Conservation (phyloP, 2,329 filamentous ascomycete genomes). For the Arthrobotrys entomopaga region DNA sequence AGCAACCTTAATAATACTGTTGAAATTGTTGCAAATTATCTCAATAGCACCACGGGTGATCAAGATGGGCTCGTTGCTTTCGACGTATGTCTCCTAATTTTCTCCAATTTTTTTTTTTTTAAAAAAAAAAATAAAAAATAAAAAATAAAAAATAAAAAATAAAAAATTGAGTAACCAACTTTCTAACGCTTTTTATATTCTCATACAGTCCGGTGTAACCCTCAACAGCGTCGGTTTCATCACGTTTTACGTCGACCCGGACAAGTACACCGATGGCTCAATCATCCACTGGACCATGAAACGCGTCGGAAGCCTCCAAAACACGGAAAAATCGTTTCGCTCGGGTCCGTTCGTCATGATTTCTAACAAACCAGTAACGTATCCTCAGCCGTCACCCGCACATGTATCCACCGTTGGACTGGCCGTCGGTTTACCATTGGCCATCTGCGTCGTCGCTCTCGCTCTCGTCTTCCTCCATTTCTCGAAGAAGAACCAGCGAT, state of each 20-base stretch:
- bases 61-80: constrained; percentile 45
- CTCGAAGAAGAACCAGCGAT: constrained; percentile 36
- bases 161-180: too few species aligned
- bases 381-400: constrained; percentile 27
- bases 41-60: constrained; percentile 12
- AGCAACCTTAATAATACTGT: constrained; percentile 40
- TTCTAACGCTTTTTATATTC: constrained; percentile 7
- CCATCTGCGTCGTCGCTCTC: constrained; percentile 34
- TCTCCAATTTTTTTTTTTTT: not conserved
- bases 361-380: constrained; percentile 28
- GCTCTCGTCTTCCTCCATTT: constrained; percentile 40
- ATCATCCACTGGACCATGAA: constrained; percentile 51
- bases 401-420: constrained; percentile 48
- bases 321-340: constrained; percentile 48
- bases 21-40: constrained; percentile 44
- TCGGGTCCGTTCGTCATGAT: constrained; percentile 32
- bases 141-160: too few species aligned
- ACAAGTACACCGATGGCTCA: constrained; percentile 28
- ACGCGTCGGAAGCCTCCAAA: constrained; percentile 31
- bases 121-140: too few species aligned
- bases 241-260: constrained; percentile 51
- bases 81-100: constrained; percentile 17
- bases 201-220: constrained; percentile 39
- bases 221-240: constrained; percentile 46
- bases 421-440: constrained; percentile 41